Evolutionary conservation across 1,284 basidiomycete genomes (phyloP).

Genomic region (Pseudozyma hubeiensis): DNA sequence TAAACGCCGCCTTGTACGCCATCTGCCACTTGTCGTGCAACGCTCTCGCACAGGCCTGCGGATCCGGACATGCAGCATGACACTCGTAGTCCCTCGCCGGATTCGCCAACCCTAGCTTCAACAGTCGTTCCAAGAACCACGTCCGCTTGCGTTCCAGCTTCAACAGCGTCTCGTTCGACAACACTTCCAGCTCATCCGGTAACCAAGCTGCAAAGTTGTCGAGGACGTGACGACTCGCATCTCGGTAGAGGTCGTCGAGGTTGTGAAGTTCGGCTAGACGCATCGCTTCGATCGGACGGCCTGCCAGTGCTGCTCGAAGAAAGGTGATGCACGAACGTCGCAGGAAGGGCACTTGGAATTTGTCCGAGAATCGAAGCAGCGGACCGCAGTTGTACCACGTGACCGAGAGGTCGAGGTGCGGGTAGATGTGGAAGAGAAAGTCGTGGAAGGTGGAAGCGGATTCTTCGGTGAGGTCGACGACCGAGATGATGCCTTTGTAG

Average conservation of each 20-base stretch:
- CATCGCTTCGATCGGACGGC: slow-evolving; percentile 61
- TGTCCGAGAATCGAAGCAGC: slow-evolving; percentile 53
- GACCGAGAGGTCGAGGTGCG: slow-evolving; percentile 49
- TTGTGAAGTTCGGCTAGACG: slow-evolving; percentile 44
- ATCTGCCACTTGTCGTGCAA: slow-evolving; percentile 92
- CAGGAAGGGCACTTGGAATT: slow-evolving; percentile 53
- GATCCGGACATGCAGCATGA: slow-evolving; percentile 82
- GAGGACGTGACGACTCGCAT: slow-evolving; percentile 55
- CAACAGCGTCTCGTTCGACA: slow-evolving; percentile 44
- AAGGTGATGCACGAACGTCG: slow-evolving; percentile 40
- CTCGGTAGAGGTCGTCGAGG: slow-evolving; percentile 52
- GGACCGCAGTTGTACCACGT: slow-evolving; percentile 52
- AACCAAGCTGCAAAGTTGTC: slow-evolving; percentile 54
- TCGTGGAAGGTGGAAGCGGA: slow-evolving; percentile 50
- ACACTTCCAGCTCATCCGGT: slow-evolving; percentile 42
- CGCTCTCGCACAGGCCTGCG: slow-evolving; percentile 81
- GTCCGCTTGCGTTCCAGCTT: slow-evolving; percentile 57
- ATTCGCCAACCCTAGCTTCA: slow-evolving; percentile 87
- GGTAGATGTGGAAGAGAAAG: slow-evolving; percentile 54
- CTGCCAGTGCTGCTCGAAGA: slow-evolving; percentile 49
- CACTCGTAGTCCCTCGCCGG: slow-evolving; percentile 86
- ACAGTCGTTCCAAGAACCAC: slow-evolving; percentile 79
- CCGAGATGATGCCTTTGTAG: slow-evolving; percentile 23
- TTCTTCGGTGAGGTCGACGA: slow-evolving; percentile 54
- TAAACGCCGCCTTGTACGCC: slow-evolving; percentile 85